A percentile compares a stretch with the other conserved stretches of the same genome.
Evolutionary conservation across 2,329 filamentous ascomycete species (phyloP).

Genomic region (Colletotrichum sp.): DNA sequence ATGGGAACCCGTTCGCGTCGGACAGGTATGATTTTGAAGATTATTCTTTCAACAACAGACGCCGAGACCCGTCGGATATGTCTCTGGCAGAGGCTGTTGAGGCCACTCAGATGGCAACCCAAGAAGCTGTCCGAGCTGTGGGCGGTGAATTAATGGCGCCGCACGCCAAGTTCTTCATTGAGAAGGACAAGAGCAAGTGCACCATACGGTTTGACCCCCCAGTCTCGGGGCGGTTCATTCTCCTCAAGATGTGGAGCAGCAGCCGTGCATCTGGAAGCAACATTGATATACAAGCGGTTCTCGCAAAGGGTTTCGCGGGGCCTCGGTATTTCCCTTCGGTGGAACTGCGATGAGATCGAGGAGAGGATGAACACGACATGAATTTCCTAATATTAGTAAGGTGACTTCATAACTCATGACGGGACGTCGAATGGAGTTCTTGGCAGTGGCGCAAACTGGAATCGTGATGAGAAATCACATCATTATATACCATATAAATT

Average conservation of each 20-base stretch:
- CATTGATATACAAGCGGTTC: conserved; percentile 88
- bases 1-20: conserved; percentile 27
- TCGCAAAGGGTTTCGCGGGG: conserved; percentile 84
- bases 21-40: conserved; percentile 38
- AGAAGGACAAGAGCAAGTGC: conserved; percentile 81
- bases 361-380: not conserved
- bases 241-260: conserved; percentile 91
- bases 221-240: conserved; percentile 80
- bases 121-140: conserved; percentile 61
- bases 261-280: conserved; percentile 68
- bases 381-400: not conserved
- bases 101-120: conserved; percentile 57
- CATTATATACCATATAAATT: conserved; percentile 7
- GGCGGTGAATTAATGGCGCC: conserved; percentile 70
- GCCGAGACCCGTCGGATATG: conserved; percentile 26
- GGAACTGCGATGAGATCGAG: conserved; percentile 55
- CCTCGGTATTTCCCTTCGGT: conserved; percentile 81
- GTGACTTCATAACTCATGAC: not conserved
- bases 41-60: conserved; percentile 25
- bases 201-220: conserved; percentile 86
- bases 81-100: conserved; percentile 46
- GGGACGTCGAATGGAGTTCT: not conserved
- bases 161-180: conserved; percentile 84
- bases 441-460: not conserved
- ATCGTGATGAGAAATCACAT: not conserved